Evolutionary conservation across 164 flowering plant species (phyloP).

Genomic region (Platanus orientalis): DNA sequence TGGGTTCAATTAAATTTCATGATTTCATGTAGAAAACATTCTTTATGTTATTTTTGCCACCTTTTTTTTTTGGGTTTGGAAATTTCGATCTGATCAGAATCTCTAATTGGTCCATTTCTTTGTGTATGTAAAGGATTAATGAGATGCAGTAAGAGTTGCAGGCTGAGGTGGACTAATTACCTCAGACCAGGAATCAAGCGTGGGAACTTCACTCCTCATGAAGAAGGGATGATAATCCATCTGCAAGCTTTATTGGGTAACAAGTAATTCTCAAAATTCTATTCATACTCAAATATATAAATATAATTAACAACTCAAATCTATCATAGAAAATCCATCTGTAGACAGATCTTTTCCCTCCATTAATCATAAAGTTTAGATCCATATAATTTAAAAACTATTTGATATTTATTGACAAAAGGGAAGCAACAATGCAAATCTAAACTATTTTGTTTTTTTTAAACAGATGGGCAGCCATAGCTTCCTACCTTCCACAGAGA

Average conservation of each 20-base stretch:
- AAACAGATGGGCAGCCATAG: constrained; percentile 97
- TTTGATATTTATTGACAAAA: too few species aligned
- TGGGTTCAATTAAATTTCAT: not conserved
- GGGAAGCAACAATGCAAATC: too few species aligned
- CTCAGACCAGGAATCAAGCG: constrained; percentile 90
- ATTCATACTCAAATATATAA: not conserved
- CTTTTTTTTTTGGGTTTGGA: too few species aligned
- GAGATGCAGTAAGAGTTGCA: constrained; percentile 96
- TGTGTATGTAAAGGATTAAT: constrained; percentile 45
- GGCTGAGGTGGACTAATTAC: constrained; percentile 94
- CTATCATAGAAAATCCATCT: not conserved
- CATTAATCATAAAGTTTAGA: too few species aligned
- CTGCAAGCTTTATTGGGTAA: constrained; percentile 86
- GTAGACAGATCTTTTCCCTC: not conserved
- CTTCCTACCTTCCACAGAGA: constrained; percentile 89
- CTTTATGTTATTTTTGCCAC: not conserved
- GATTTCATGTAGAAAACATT: not conserved
- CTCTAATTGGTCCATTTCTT: not conserved
- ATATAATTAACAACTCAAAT: not conserved
- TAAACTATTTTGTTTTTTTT: not conserved
- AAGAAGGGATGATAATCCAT: constrained; percentile 89
- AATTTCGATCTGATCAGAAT: too few species aligned
- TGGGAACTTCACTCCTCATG: constrained; percentile 92
- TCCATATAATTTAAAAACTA: too few species aligned
- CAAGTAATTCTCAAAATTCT: constrained; percentile 46